Evolutionary conservation across 129 eudicot species (phyloP), one percentile per base, ranked within the genome.

Genomic region (Mikania micrantha): DNA sequence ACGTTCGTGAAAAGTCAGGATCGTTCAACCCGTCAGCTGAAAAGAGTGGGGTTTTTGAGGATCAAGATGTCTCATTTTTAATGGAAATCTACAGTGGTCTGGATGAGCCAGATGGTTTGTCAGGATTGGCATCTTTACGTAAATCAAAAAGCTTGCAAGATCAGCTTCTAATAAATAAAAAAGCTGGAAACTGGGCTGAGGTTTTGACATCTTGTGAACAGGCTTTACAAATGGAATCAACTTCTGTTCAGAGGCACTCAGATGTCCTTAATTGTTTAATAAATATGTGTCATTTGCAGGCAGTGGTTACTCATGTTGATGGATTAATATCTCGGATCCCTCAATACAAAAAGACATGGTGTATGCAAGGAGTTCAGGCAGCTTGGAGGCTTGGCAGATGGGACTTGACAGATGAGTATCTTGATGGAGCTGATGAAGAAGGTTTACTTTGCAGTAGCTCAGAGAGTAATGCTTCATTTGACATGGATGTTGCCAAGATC

Each of bases 331-430:
- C 90, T 16, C 74, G 93, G 67, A 79, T 86, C 67, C 95, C 99
- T 74, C 82, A 83, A 76, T 89, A 94, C 80, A 85, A 81, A 81
- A 94, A 94, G 72, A 86, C 99, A 60, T 94, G 99, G 99, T 89
- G 99, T 73, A 94, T 90, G 87, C 99, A 94, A 82, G 99, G 99
- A 36, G 87, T 89, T 78, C 99, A 94, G 75, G 99, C 99, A 47
- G 99, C 99, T 65, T 94, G 99, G 99, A 89, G 99, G 81, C 96
- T 94, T 74, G 96, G 99, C 21, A 89, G 90, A 81, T 94, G 99
- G 99, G 97, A 89, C 48, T 78, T 94, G 78, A 89, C 85, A 80
- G 93, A 80, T 75, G 99, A 94, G 75, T 94, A 84, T 59, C 83
- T 89, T 36, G 71, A 75, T 50, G 95, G 87, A 75, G 97, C 97